These are phyloP conservation scores for Coemansia reversa DNA, from an alignment of 192 early-diverging fungal genomes.

Conservation along the genomic window DNA sequence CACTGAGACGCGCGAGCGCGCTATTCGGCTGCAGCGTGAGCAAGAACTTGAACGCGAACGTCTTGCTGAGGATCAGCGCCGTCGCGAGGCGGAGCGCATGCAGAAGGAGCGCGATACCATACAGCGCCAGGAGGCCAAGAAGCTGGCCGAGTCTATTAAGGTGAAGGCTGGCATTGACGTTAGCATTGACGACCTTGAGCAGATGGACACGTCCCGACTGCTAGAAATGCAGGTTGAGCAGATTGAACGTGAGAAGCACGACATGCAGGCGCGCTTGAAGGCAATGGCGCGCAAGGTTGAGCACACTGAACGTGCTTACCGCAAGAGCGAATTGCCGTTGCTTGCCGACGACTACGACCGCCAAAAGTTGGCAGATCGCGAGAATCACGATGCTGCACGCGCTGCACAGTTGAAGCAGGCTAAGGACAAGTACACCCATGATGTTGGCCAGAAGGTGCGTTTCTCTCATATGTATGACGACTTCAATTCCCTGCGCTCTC, in stretches of 20 bases:
- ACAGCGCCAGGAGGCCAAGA: conserved; percentile 76
- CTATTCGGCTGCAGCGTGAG: conserved; percentile 71
- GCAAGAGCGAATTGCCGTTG: conserved; percentile 86
- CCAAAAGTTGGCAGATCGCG: conserved; percentile 82
- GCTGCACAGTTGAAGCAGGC: conserved; percentile 69
- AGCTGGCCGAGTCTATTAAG: conserved; percentile 80
- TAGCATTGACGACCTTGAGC: conserved; percentile 72
- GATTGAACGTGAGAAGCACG: conserved; percentile 86
- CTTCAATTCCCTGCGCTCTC: conserved; percentile 61
- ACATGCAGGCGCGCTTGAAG: conserved; percentile 75
- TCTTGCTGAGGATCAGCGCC: conserved; percentile 78
- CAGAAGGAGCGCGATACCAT: conserved; percentile 76
- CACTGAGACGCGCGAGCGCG: conserved; percentile 76
- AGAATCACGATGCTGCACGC: conserved; percentile 71
- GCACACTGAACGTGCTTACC: conserved; percentile 90
- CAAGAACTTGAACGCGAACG: conserved; percentile 80
- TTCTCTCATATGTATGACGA: conserved; percentile 80
- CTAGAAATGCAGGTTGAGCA: conserved; percentile 85
- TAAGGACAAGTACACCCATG: conserved; percentile 65
- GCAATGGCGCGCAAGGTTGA: conserved; percentile 76
- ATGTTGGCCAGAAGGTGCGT: conserved; percentile 75
- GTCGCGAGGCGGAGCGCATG: conserved; percentile 79
- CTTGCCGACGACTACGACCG: conserved; percentile 87
- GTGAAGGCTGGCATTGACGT: conserved; percentile 61
- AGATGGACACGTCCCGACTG: conserved; percentile 75